Percentiles rank a stretch among this genome's conserved stretches.
Evolutionary conservation across 768 basidiomycete species (phyloP).

Genomic region (Clavaria fumosa): DNA sequence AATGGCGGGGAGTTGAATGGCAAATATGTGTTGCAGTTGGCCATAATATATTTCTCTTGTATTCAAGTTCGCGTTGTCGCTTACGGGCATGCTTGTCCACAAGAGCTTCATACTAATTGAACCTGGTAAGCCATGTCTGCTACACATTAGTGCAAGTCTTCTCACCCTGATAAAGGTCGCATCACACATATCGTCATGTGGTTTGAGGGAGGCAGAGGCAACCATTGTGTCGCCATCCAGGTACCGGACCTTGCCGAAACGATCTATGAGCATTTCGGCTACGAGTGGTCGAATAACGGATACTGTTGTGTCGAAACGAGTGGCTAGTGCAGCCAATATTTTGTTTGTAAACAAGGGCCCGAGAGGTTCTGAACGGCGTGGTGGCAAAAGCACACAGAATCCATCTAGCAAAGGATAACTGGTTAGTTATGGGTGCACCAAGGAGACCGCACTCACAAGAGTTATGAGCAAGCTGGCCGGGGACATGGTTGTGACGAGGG

Average conservation of each 20-base stretch:
- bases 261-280: slow-evolving; percentile 6
- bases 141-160: slow-evolving; percentile 8
- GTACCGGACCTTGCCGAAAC: too few species aligned
- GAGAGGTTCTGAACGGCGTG: slow-evolving; percentile 5
- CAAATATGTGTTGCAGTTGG: slow-evolving; percentile 18
- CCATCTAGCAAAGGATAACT: slow-evolving; percentile 14
- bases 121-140: slow-evolving; percentile 2
- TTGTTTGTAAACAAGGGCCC: slow-evolving; percentile 5
- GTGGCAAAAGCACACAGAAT: slow-evolving; percentile 16
- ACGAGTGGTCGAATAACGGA: not conserved
- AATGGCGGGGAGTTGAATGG: slow-evolving; percentile 12
- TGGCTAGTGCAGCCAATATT: slow-evolving; percentile 12
- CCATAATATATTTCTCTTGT: slow-evolving; percentile 18
- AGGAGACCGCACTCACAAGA: slow-evolving; percentile 7
- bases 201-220: slow-evolving; percentile 9
- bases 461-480: slow-evolving; percentile 4
- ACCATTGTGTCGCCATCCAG: slow-evolving; percentile 19
- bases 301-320: slow-evolving; percentile 4
- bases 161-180: slow-evolving; percentile 21
- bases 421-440: not conserved
- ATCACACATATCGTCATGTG: slow-evolving; percentile 15
- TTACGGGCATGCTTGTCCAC: slow-evolving; percentile 16
- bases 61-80: slow-evolving; percentile 7
- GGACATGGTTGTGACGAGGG: not conserved
- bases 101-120: slow-evolving; percentile 20